Evolutionary conservation across 805 yeast species (phyloP), one percentile per base, ranked within the genome.

Genomic region (Yarrowia osloensis): DNA sequence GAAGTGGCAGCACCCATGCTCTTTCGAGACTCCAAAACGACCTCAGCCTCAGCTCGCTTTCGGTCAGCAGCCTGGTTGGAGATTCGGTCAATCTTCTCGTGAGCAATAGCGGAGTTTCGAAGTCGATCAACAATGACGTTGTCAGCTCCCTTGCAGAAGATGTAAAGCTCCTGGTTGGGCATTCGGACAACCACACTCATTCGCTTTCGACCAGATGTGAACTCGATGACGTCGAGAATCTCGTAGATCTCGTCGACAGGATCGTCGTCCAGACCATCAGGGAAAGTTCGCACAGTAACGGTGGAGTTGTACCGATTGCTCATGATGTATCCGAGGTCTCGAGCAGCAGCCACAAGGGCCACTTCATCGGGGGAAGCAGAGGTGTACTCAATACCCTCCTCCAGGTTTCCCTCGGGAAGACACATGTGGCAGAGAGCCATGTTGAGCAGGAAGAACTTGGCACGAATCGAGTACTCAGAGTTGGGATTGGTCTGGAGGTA

Each of bases 331-430:
- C 99, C 99, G 81, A 95, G 82, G 74, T 95, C 99, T 71, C 97
- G 83, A 0, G 99, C 99, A 0, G 98, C 99, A 54, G 88, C 86
- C 2, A 95, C 94, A 33, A 95, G 79, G 0, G 99, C 99, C 61
- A 93, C 78, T 75, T 95, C 99, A 77, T 95, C 99, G 0, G 99
- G 99, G 0, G 98, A 93, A 0, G 98, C 87, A 0, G 98, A 91
- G 74, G 94, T 98, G 73, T 95, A 95, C 63, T 85, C 87, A 11
- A 93, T 84, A 24, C 81, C 79, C 67, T 86, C 87, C 1, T 67
- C 71, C 8, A 67, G 67, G 24, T 70, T 72, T 1, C 73, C 71
- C 39, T 68, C 71, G 1, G 98, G 98, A 57, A 91, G 78, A 75
- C 98, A 94, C 0, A 95, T 84, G 74, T 93, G 97, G 73, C 99